Evolutionary conservation across 2,329 filamentous ascomycete genomes (phyloP).

Genomic region (Macrophomina phaseolina): DNA sequence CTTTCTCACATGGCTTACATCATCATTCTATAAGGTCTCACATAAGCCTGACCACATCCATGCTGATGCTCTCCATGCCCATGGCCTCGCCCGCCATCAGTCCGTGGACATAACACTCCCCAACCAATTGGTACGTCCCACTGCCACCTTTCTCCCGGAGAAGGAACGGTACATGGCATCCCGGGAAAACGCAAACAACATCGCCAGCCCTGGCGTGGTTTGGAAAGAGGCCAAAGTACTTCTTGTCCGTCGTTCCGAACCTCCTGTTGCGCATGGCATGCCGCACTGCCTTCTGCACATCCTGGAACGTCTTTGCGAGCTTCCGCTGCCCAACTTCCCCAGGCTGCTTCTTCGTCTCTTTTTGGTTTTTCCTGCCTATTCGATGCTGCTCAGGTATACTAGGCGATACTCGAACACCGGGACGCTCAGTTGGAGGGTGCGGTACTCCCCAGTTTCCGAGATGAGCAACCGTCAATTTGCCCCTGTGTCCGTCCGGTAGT

Average conservation of each 20-base stretch:
- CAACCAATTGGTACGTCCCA: background rate
- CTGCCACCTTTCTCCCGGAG: conserved; percentile 4
- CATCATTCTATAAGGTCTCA: background rate
- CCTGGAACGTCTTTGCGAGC: background rate
- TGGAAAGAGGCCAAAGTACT: conserved; percentile 36
- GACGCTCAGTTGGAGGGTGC: conserved; percentile 28
- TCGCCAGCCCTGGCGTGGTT: conserved; percentile 31
- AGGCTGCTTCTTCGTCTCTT: background rate
- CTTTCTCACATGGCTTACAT: too few relatives aligned
- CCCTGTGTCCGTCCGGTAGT: conserved; percentile 31
- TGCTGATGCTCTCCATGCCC: background rate
- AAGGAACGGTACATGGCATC: conserved; percentile 34
- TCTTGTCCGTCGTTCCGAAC: conserved; percentile 34
- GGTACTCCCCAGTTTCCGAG: conserved; percentile 32
- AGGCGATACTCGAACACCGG: conserved; percentile 29
- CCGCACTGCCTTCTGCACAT: conserved; percentile 31
- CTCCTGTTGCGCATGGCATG: conserved; percentile 33
- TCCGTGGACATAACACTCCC: conserved; percentile 12
- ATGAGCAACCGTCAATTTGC: conserved; percentile 33
- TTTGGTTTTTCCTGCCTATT: conserved; percentile 25
- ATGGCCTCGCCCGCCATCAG: background rate
- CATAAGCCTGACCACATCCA: background rate
- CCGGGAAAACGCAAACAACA: conserved; percentile 32
- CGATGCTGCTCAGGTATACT: background rate
- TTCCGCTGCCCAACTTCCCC: background rate